Percentiles rank a stretch among this genome's conserved stretches.
phyloP scores from a whole-genome alignment of 495 filamentous ascomycete genomes.

The Aspergillus sclerotioniger region DNA sequence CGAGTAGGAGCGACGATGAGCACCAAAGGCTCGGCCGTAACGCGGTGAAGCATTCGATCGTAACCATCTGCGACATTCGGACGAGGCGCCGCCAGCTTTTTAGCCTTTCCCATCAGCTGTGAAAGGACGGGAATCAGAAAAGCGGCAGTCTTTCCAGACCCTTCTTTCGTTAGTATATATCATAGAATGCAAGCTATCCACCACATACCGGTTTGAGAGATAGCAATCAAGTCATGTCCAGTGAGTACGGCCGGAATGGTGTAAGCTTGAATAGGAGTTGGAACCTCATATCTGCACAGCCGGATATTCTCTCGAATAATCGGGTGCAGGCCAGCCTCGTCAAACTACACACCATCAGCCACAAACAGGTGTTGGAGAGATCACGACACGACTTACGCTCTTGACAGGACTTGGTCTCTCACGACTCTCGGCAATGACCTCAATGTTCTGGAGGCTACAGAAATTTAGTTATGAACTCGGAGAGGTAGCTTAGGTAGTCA shows the following conservation, averaged over 20 bases:
- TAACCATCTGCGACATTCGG: constrained; percentile 55
- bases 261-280: constrained; percentile 86
- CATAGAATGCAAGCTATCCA: not conserved
- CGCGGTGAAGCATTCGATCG: constrained; percentile 36
- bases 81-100: constrained; percentile 73
- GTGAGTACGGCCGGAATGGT: constrained; percentile 70
- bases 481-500: not conserved
- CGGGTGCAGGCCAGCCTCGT: constrained; percentile 81
- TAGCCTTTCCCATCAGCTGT: constrained; percentile 90
- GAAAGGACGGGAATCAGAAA: constrained; percentile 89
- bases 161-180: constrained; percentile 41
- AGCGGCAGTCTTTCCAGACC: constrained; percentile 93
- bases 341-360: constrained; percentile 48
- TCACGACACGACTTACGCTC: constrained; percentile 40
- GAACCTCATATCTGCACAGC: constrained; percentile 60
- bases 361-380: constrained; percentile 5
- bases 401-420: constrained; percentile 29
- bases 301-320: constrained; percentile 74
- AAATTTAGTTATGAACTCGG: not conserved
- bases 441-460: constrained; percentile 32
- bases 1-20: constrained; percentile 83
- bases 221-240: constrained; percentile 76
- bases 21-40: constrained; percentile 80
- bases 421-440: constrained; percentile 33
- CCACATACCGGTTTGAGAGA: constrained; percentile 85